Evolutionary conservation across 257 asterid genomes (phyloP).

Genomic region (Gynochthodes officinalis): DNA sequence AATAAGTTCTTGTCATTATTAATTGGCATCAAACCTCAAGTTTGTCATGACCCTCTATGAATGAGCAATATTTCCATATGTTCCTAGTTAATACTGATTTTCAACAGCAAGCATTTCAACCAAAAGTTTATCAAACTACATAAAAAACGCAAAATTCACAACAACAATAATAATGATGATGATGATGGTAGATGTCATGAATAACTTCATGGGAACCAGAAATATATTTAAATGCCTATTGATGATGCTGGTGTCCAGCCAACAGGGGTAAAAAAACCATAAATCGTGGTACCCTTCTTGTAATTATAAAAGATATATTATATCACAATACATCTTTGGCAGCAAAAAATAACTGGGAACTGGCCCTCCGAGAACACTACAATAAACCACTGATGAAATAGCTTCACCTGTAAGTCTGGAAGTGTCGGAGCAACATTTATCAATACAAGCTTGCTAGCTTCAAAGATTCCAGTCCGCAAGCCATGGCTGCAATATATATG

Average conservation of each 20-base stretch:
- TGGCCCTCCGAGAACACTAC: neutral
- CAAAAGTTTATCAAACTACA: neutral
- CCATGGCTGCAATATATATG: conserved; percentile 67
- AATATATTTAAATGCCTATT: neutral
- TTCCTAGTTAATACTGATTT: neutral
- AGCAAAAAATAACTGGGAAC: neutral
- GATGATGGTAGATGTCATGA: neutral
- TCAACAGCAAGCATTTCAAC: neutral
- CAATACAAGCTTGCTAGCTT: conserved; percentile 90
- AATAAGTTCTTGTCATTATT: neutral
- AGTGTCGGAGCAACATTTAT: conserved; percentile 86
- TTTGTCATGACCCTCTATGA: neutral
- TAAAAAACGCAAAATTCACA: neutral
- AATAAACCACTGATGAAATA: neutral
- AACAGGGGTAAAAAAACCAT: neutral
- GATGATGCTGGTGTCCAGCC: neutral
- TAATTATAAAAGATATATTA: neutral
- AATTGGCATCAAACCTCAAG: neutral
- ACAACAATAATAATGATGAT: no score
- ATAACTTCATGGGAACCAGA: neutral
- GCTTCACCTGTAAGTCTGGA: conserved; percentile 85
- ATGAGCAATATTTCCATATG: neutral
- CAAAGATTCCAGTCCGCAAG: conserved; percentile 89
- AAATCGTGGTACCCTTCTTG: neutral
- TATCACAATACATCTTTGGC: neutral